These are phyloP conservation scores for Zygotorulaspora chibaensis DNA, from an alignment of 805 yeast species.

Conservation along the genomic window DNA sequence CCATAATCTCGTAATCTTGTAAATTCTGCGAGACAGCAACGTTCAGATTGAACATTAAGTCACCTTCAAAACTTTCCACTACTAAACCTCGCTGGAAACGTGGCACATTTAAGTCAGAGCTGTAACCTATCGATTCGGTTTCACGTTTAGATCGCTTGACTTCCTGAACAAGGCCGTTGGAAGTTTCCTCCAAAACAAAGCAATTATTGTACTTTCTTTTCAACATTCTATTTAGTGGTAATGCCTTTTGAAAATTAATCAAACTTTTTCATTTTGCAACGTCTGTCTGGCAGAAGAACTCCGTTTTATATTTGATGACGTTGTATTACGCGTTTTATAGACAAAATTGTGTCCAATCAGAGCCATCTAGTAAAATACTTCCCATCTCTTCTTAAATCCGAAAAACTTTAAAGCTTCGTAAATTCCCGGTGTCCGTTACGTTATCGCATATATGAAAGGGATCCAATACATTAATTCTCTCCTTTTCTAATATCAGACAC, in stretches of 20 bases:
- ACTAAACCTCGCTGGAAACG: constrained; percentile 12
- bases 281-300: no score
- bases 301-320: neutral
- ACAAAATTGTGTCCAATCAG: no score
- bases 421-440: no score
- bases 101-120: constrained; percentile 6
- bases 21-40: constrained; percentile 17
- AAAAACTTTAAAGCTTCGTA: no score
- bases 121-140: constrained; percentile 1
- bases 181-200: constrained; percentile 5
- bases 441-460: no score
- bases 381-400: no score
- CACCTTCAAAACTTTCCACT: constrained; percentile 14
- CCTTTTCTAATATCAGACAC: neutral
- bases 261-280: no score
- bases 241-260: no score
- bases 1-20: constrained; percentile 29
- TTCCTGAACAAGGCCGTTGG: constrained; percentile 7
- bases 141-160: constrained; percentile 3
- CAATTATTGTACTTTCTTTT: constrained; percentile 7
- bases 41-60: constrained; percentile 6
- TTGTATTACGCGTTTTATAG: no score
- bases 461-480: no score
- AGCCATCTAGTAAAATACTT: no score
- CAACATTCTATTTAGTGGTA: no score